Base-by-base conservation (phyloP, 1,139 yeast genomes). In the Suhomyces atakaporum region DNA sequence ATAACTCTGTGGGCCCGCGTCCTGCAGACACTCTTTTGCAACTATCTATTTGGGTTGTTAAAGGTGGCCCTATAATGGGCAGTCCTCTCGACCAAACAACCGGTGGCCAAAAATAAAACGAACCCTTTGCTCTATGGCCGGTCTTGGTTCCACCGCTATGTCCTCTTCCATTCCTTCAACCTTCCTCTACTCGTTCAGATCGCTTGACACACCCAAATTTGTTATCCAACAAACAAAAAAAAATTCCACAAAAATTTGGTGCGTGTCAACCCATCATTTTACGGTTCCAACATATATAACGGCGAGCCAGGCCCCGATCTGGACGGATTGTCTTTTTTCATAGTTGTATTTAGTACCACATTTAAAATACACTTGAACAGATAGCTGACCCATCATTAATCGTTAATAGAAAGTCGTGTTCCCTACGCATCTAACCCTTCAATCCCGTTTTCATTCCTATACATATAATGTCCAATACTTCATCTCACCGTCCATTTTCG, bases 401-500 rank as follows among this genome's bases (percentile, higher is more conserved):
- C 24, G 14, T 8, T 25, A n/a, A 29, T 29, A 29, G 32, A 29
- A 22, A 22, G 20, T 14, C 15, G 14, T n/a, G n/a, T 11, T 13
- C 16, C 23, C 4, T 12, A 24, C 14, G 15, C 26, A 24, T 12
- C 26, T 5, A 7, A 6, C 12, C 20, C n/a, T 20, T 7, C 15
- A 7, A 13, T 16, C 20, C 19, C 28, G 16, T 6, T 7, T 14
- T 5, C 23, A 9, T 4, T 12, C 25, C 62, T 42, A 29, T 54
- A 58, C 20, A 53, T 27, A 9, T 44, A 41, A 48, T 48, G 52
- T 43, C 51, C 27, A 40, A 44, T 31, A 42, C 58, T 16, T 51
- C 57, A 27, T 50, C 57, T 28, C 71, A 63, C 46, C 70, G 76
- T 53, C 96, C 97, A 29, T 76, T 92, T 58, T 84, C 84, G 43